phyloP scores from a whole-genome alignment of 208 protist species.

The Leishmania martiniquensis region DNA sequence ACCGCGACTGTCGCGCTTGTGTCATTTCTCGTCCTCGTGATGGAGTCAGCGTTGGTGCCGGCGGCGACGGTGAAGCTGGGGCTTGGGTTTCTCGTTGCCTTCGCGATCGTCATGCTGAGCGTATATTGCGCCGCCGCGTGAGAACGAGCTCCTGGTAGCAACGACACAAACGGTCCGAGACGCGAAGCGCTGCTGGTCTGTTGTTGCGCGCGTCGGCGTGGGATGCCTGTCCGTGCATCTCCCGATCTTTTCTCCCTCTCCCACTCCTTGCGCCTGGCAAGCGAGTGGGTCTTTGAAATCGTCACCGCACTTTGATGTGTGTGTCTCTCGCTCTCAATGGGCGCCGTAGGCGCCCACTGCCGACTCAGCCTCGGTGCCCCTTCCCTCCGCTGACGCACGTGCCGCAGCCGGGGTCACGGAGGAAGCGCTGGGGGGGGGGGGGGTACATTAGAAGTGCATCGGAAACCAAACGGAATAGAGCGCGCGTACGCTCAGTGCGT shows the following conservation, averaged over 20 bases:
- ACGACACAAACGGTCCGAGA: background rate
- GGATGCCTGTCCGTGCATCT: background rate
- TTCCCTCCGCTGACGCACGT: background rate
- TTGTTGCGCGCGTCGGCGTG: background rate
- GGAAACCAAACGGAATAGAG: background rate
- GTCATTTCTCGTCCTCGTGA: constrained; percentile 45
- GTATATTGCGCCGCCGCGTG: constrained; percentile 33
- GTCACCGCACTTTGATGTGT: background rate
- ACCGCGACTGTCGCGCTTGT: constrained; percentile 46
- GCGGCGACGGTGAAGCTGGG: constrained; percentile 37
- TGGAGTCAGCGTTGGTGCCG: constrained; percentile 41
- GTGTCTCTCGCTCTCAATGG: background rate
- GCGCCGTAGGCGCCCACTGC: background rate
- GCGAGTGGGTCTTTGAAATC: background rate
- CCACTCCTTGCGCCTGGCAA: background rate
- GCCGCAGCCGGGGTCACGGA: background rate
- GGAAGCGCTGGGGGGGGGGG: background rate
- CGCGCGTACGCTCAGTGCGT: background rate
- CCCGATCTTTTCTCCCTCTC: too few species aligned
- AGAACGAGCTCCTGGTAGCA: too few species aligned
- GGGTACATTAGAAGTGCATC: background rate
- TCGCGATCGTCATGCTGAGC: constrained; percentile 35
- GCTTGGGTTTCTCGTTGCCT: constrained; percentile 42
- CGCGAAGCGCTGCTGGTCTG: background rate
- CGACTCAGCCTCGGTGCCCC: background rate